Evolutionary conservation across 1,284 basidiomycete species (phyloP), one percentile per base, ranked within the genome.

Genomic region (Fomes fomentarius): DNA sequence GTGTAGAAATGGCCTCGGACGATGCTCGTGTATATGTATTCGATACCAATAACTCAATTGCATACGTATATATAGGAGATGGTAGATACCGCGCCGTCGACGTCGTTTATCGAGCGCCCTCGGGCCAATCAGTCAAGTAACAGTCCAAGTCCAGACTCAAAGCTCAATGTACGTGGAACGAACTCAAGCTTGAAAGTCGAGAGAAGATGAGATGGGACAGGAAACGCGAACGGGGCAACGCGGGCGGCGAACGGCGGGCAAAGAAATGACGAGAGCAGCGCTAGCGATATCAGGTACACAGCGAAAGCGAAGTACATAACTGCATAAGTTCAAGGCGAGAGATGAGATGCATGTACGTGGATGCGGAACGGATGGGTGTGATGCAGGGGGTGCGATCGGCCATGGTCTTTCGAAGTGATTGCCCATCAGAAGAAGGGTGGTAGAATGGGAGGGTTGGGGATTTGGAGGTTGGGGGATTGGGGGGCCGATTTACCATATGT

Each of bases 291-390:
- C 63, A 58, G 47, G 50, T 56, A 54, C 57, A 64, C 48, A 55
- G 56, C 57, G 55, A 61, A 56, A 59, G 55, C 55, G 52, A 56
- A 58, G 59, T 60, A 61, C 57, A 65, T 65, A 60, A 60, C 50
- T 54, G 56, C 63, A 65, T 65, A 61, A 63, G 44, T 61, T 61
- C 59, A 60, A 51, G 49, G 47, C 41, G 45, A 50, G 51, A 53
- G 52, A 44, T 38, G 35, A 47, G 47, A 53, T 53, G 58, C 45
- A 47, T 55, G 37, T n/a, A n/a, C n/a, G n/a, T n/a, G n/a, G n/a
- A n/a, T n/a, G n/a, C n/a, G n/a, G 22, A 19, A 17, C 21, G 37
- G 43, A 47, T 50, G 42, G 26, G 41, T 17, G 30, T 35, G 8
- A n/a, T 9, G 14, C 14, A 26, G 24, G 15, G 42, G 30, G 21